Base-by-base conservation (phyloP, 2,329 filamentous ascomycete genomes). In the Ceratocystis albifundus region DNA sequence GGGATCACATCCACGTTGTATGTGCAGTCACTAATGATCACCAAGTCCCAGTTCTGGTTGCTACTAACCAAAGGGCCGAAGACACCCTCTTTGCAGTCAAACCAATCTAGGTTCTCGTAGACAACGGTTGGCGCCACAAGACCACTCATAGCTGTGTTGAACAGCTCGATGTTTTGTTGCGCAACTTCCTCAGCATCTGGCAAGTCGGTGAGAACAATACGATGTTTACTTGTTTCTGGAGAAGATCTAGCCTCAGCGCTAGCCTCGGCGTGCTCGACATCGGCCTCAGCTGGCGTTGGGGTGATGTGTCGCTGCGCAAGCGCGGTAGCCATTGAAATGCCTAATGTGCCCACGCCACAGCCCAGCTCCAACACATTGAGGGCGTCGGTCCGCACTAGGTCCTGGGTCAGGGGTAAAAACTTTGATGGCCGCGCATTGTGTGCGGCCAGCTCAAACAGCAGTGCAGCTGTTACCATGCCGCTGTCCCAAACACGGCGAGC, bases 401-500 rank as follows among this genome's bases (percentile, higher is more conserved):
- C 44, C 41, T 61, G 53, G 6, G 64, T 65, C 41, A 65, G 44
- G 41, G 64, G 64, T n/a, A 65, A 41, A 22, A n/a, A 10, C n/a
- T 28, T 32, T 17, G 53, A 5, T n/a, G 30, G 15, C 17, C 22
- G n/a, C 6, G 64, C 36, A 30, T 66, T 53, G 8, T 15, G 36
- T 7, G 48, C 44, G 3, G 64, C 64, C 41, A 68, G 25, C 28
- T 68, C 66, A 63, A 59, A 68, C 10, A 80, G 61, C 10, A 76
- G 70, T 1, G 75, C 75, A 1, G 77, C 73, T 0, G 79, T 77
- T 4, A 80, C 74, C 8, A 84, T 74, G 0, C 82, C 82, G 0
- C 78, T 82, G 64, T 85, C 82, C 82, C 82, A 85, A 4, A 84
- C 75, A 68, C 84, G 82, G 2, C 82, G 78, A 0, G 82, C 82